phyloP scores from a whole-genome alignment of 257 asterid genomes.

The Fraxinus anomala region DNA sequence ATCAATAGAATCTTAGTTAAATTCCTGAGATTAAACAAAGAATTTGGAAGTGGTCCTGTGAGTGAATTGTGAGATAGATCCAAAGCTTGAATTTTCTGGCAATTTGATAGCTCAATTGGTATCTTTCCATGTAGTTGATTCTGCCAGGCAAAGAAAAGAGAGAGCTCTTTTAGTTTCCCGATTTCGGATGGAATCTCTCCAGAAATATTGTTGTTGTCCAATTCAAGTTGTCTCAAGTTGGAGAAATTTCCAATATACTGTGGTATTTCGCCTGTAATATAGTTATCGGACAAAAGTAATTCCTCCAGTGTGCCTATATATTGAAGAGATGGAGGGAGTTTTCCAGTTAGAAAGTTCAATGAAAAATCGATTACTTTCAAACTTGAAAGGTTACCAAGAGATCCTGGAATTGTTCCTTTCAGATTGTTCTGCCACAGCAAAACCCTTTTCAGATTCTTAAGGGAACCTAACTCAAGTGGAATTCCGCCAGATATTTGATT shows the following conservation, averaged over 20 bases:
- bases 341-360: constrained; percentile 56
- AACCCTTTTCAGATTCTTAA: constrained; percentile 50
- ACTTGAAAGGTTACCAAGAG: constrained; percentile 60
- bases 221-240: constrained; percentile 58
- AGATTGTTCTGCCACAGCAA: constrained; percentile 66
- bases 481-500: constrained; percentile 65
- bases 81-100: constrained; percentile 55
- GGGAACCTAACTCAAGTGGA: constrained; percentile 51
- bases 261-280: constrained; percentile 56
- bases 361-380: constrained; percentile 60
- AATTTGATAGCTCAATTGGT: constrained; percentile 55
- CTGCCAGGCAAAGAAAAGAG: constrained; percentile 75
- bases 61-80: constrained; percentile 67
- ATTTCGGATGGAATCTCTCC: constrained; percentile 61
- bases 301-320: constrained; percentile 53
- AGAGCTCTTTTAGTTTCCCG: constrained; percentile 61
- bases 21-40: constrained; percentile 59
- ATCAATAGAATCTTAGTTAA: constrained; percentile 61
- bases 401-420: constrained; percentile 50
- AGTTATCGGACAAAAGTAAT: constrained; percentile 65
- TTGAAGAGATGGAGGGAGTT: constrained; percentile 52
- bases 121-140: constrained; percentile 64
- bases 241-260: constrained; percentile 54
- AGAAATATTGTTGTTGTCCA: constrained; percentile 65
- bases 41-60: constrained; percentile 56